Evolutionary conservation across 768 basidiomycete species (phyloP).

Genomic region (Panaeolus cyanescens): DNA sequence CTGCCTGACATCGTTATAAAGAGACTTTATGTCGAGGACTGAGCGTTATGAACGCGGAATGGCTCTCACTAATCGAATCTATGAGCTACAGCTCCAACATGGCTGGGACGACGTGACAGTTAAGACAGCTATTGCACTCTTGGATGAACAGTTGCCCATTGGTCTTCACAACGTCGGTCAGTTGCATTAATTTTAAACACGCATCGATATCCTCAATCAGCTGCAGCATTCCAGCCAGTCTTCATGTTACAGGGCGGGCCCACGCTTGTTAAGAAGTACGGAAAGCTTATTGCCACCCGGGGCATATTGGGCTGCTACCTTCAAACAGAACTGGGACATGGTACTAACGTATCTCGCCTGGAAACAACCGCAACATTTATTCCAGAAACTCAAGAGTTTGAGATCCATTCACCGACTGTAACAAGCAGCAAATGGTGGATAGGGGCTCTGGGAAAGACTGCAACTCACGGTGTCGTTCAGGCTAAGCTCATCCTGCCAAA

Average conservation of each 20-base stretch:
- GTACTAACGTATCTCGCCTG: conserved; percentile 65
- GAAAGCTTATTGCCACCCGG: conserved; percentile 46
- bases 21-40: conserved; percentile 58
- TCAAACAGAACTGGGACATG: conserved; percentile 81
- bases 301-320: conserved; percentile 74
- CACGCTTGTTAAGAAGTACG: conserved; percentile 53
- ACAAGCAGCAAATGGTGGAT: conserved; percentile 87
- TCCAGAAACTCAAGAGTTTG: conserved; percentile 67
- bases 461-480: conserved; percentile 77
- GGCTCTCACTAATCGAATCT: conserved; percentile 53
- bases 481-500: conserved; percentile 69
- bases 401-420: conserved; percentile 73
- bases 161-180: conserved; percentile 36
- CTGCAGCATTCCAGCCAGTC: conserved; percentile 66
- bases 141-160: conserved; percentile 59
- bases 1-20: conserved; percentile 21
- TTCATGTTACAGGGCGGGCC: conserved; percentile 62
- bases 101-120: conserved; percentile 55
- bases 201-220: conserved; percentile 11
- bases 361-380: conserved; percentile 81
- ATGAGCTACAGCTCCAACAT: conserved; percentile 57
- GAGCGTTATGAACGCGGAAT: conserved; percentile 60
- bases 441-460: conserved; percentile 68
- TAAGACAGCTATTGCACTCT: conserved; percentile 41
- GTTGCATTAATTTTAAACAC: conserved; percentile 8